phyloP scores from a whole-genome alignment of 345 rosid species.

The Chamaenerion angustifolium region DNA sequence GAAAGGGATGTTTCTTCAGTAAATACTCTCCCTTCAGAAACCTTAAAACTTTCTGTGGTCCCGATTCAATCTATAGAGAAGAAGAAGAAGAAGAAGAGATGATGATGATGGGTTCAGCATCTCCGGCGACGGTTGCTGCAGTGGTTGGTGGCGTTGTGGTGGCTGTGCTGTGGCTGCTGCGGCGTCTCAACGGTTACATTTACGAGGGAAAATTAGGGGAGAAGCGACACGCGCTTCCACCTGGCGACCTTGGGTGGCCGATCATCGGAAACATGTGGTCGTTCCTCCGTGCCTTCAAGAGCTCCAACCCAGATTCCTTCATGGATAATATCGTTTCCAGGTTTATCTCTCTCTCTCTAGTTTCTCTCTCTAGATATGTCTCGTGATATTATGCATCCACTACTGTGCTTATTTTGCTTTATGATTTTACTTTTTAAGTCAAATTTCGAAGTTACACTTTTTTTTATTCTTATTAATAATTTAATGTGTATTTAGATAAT shows the following conservation, averaged over 20 bases:
- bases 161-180: conserved; percentile 30
- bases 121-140: not conserved
- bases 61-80: too few species aligned
- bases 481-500: too few species aligned
- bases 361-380: not conserved
- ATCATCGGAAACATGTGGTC: conserved; percentile 78
- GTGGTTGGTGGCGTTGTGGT: conserved; percentile 9
- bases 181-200: conserved; percentile 39
- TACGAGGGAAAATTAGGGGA: conserved; percentile 47
- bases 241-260: conserved; percentile 88
- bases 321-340: conserved; percentile 21
- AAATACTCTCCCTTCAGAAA: too few species aligned
- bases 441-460: too few species aligned
- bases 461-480: too few species aligned
- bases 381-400: too few species aligned
- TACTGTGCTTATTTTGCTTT: not conserved
- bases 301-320: conserved; percentile 63
- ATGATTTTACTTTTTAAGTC: not conserved
- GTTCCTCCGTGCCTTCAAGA: conserved; percentile 69
- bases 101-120: too few species aligned
- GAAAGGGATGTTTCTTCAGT: too few species aligned
- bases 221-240: conserved; percentile 37
- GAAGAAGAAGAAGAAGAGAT: too few species aligned
- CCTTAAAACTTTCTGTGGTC: too few species aligned
- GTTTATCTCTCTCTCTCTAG: conserved; percentile 17